Percentiles rank a stretch among this genome's conserved stretches.
These are phyloP conservation scores for Candida sphagnicola DNA, from an alignment of 805 yeast genomes.

Conservation along the genomic window DNA sequence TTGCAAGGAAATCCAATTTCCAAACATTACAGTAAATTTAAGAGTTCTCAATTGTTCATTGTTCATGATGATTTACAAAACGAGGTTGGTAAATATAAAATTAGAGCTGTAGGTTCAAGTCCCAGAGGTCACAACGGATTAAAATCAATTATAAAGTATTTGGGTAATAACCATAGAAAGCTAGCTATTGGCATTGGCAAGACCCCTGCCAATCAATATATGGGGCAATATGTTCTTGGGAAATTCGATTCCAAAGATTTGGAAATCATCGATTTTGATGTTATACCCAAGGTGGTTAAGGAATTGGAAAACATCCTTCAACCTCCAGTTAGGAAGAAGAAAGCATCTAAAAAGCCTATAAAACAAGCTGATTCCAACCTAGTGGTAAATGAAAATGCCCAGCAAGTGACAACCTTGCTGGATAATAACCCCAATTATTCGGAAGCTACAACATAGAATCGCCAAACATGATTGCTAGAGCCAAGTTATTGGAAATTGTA, in stretches of 20 bases:
- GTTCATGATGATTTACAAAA: conserved; percentile 78
- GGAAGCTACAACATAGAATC: too few species aligned
- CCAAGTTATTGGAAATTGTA: background rate
- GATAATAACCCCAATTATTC: too few species aligned
- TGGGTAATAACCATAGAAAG: conserved; percentile 56
- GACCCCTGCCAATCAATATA: conserved; percentile 37
- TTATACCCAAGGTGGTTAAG: conserved; percentile 37
- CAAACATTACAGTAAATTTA: conserved; percentile 43
- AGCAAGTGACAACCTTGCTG: too few species aligned
- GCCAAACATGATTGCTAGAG: background rate
- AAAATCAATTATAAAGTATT: conserved; percentile 45
- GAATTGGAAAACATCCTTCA: conserved; percentile 23
- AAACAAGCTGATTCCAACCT: too few species aligned
- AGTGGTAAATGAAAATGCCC: too few species aligned
- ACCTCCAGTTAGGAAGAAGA: background rate
- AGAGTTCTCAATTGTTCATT: conserved; percentile 41
- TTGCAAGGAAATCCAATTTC: conserved; percentile 56
- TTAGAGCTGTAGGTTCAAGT: conserved; percentile 57
- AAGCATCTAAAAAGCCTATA: too few species aligned
- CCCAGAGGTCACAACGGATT: conserved; percentile 86
- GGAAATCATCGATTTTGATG: conserved; percentile 33
- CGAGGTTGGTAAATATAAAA: conserved; percentile 60
- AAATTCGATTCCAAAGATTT: conserved; percentile 46
- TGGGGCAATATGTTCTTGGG: conserved; percentile 62
- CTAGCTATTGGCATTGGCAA: conserved; percentile 77